Percentiles rank a stretch among this genome's conserved stretches.
phyloP scores from a whole-genome alignment of 257 asterid genomes.

The Salvia hispanica region DNA sequence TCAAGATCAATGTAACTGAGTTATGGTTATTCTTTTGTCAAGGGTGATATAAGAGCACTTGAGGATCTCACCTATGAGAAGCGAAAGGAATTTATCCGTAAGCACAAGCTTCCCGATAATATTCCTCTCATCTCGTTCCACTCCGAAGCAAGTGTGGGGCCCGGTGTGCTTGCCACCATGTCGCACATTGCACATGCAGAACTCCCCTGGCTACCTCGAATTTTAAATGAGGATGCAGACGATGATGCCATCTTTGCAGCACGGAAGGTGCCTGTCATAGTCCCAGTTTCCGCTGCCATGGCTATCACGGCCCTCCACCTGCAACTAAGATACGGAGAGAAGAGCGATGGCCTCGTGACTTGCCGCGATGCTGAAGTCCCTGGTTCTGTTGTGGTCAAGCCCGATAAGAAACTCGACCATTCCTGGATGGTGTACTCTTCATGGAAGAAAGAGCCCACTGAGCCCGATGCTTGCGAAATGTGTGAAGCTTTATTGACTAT shows the following conservation, averaged over 20 bases:
- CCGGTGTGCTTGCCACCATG: slow-evolving; percentile 72
- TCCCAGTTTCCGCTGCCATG: slow-evolving; percentile 82
- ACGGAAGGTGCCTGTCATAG: slow-evolving; percentile 65
- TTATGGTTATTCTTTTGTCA: not conserved
- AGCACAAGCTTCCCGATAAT: slow-evolving; percentile 67
- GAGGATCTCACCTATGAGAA: slow-evolving; percentile 91
- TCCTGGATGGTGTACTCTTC: slow-evolving; percentile 92
- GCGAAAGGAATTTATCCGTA: slow-evolving; percentile 67
- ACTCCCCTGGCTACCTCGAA: slow-evolving; percentile 69
- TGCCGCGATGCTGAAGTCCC: slow-evolving; percentile 98
- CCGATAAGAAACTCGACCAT: slow-evolving; percentile 77
- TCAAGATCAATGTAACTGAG: not conserved
- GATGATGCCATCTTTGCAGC: slow-evolving; percentile 43
- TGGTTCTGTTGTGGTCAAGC: slow-evolving; percentile 81
- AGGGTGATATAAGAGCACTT: slow-evolving; percentile 88
- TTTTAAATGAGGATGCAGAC: slow-evolving; percentile 39
- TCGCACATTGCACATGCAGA: slow-evolving; percentile 88
- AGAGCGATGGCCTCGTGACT: slow-evolving; percentile 92
- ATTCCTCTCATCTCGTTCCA: slow-evolving; percentile 83
- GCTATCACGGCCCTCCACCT: slow-evolving; percentile 77
- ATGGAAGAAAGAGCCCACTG: slow-evolving; percentile 59
- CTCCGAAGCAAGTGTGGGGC: slow-evolving; percentile 70
- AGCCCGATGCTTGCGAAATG: slow-evolving; percentile 73
- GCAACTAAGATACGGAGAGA: slow-evolving; percentile 82
- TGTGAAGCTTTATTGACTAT: slow-evolving; percentile 81